phyloP scores from a whole-genome alignment of 2,329 filamentous ascomycete genomes.

The Macrophomina tecta region DNA sequence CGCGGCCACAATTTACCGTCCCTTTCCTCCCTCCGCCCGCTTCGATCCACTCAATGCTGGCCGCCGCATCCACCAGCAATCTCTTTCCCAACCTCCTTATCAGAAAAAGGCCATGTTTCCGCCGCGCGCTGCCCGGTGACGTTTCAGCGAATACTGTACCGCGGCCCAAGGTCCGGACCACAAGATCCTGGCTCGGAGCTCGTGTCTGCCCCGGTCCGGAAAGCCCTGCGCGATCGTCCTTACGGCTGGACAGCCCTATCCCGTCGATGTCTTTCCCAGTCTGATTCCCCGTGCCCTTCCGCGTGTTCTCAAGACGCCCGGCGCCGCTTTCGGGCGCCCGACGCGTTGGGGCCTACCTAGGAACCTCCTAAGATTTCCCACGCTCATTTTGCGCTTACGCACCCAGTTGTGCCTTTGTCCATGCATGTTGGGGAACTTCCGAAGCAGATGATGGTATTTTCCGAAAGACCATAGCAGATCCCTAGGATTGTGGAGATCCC shows the following conservation, averaged over 20 bases:
- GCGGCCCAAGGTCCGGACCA: not conserved
- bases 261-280: not conserved
- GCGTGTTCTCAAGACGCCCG: not conserved
- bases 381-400: not conserved
- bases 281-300: not conserved
- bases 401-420: not conserved
- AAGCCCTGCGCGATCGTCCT: not conserved
- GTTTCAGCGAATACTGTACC: not conserved
- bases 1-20: not conserved
- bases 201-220: not conserved
- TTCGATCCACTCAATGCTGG: not conserved
- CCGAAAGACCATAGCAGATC: not conserved
- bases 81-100: too few species aligned
- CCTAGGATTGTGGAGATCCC: not conserved
- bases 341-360: not conserved
- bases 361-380: not conserved
- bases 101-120: too few species aligned
- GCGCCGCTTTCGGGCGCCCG: not conserved
- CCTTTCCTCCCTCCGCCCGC: not conserved
- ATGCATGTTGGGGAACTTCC: not conserved
- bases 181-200: not conserved
- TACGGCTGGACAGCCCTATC: not conserved
- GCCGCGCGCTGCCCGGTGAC: not conserved
- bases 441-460: not conserved
- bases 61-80: not conserved